Evolutionary conservation across 2,329 filamentous ascomycete genomes (phyloP).

Genomic region (Beauveria varroae): DNA sequence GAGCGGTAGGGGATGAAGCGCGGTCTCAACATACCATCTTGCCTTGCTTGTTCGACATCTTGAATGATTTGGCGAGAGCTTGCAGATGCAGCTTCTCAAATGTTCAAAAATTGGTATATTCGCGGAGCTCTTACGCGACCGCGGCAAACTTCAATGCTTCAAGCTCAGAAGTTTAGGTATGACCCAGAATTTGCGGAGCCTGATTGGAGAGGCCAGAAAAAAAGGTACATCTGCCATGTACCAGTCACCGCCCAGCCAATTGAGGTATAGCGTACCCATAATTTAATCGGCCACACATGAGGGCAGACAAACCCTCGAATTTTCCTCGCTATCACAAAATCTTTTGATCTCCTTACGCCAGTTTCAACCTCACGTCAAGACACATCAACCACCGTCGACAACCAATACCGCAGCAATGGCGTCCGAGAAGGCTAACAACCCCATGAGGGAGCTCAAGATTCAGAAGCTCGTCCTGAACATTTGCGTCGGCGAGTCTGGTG

Average conservation of each 20-base stretch:
- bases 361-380: slow-evolving; percentile 26
- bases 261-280: slow-evolving; percentile 15
- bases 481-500: slow-evolving; percentile 99
- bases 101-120: slow-evolving; percentile 33
- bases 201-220: slow-evolving; percentile 31
- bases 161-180: slow-evolving; percentile 31
- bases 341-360: slow-evolving; percentile 18
- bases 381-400: slow-evolving; percentile 25
- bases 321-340: slow-evolving; percentile 31
- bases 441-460: slow-evolving; percentile 99
- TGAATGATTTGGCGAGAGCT: slow-evolving; percentile 21
- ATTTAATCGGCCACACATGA: slow-evolving; percentile 22
- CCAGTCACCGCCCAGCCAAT: slow-evolving; percentile 19
- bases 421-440: slow-evolving; percentile 87
- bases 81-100: slow-evolving; percentile 25
- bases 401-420: slow-evolving; percentile 32
- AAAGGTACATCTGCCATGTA: slow-evolving; percentile 27
- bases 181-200: slow-evolving; percentile 39
- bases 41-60: slow-evolving; percentile 72
- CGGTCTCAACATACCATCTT: slow-evolving; percentile 79
- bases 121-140: slow-evolving; percentile 33
- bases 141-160: slow-evolving; percentile 34
- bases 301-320: slow-evolving; percentile 36
- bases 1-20: slow-evolving; percentile 32
- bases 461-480: slow-evolving; percentile 99